phyloP scores from a whole-genome alignment of 2,329 filamentous ascomycete genomes.

The Colletotrichum euphorbiae region DNA sequence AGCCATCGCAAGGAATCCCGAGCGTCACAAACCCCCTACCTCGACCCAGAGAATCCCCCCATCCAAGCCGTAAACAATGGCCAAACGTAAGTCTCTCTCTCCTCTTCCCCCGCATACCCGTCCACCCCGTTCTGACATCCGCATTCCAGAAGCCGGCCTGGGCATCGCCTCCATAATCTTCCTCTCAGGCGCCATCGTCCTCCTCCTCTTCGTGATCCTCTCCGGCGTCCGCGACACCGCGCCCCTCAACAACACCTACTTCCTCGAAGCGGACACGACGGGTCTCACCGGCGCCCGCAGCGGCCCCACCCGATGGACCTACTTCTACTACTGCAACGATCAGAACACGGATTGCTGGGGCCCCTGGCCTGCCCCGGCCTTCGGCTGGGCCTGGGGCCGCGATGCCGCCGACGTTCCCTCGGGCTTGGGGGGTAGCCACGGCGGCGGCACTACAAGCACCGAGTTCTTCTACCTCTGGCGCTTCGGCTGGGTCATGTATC shows the following conservation, averaged over 20 bases:
- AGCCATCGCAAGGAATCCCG: constrained; percentile 26
- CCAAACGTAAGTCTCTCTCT: constrained; percentile 24
- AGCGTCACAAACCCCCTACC: not conserved
- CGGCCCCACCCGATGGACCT: constrained; percentile 83
- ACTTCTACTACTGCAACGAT: constrained; percentile 83
- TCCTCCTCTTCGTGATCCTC: constrained; percentile 71
- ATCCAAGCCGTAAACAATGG: constrained; percentile 3
- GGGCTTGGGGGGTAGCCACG: constrained; percentile 63
- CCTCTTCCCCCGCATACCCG: not conserved
- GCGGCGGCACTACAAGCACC: constrained; percentile 64
- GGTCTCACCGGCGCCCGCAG: constrained; percentile 76
- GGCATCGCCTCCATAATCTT: constrained; percentile 60
- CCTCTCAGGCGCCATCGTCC: constrained; percentile 62
- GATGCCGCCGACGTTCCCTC: constrained; percentile 57
- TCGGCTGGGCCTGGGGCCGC: constrained; percentile 77
- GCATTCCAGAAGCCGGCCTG: constrained; percentile 53
- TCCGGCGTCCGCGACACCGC: constrained; percentile 61
- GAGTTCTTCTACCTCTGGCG: constrained; percentile 87
- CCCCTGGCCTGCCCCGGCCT: constrained; percentile 71
- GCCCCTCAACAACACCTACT: constrained; percentile 81
- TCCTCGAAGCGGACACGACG: constrained; percentile 82
- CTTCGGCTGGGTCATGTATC: constrained; percentile 92
- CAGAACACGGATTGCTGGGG: constrained; percentile 73
- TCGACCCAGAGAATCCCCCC: not conserved
- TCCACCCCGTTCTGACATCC: constrained; percentile 7